Percentiles rank a stretch among this genome's conserved stretches.
Conservation (phyloP, 192 early-diverging fungal species). For the Gaertneriomyces sp. region DNA sequence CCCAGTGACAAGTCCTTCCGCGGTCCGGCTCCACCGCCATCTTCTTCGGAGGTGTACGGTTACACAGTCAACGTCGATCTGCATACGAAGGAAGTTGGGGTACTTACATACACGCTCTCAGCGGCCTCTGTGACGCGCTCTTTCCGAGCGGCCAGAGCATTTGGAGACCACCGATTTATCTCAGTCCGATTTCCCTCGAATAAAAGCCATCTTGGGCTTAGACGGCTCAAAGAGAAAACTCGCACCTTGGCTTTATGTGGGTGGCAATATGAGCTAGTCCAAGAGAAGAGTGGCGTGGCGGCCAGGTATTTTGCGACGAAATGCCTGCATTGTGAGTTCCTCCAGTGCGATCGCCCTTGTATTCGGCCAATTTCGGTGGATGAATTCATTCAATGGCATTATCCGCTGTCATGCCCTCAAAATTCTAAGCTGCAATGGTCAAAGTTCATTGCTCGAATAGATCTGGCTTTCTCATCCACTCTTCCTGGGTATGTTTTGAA, state of each 20-base stretch:
- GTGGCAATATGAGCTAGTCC: not conserved
- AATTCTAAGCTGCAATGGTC: conserved; percentile 4
- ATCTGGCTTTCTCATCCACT: conserved; percentile 18
- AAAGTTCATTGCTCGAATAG: conserved; percentile 11
- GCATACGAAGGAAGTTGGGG: no score
- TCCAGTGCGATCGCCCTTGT: not conserved
- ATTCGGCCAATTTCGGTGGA: not conserved
- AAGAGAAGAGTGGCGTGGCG: conserved; percentile 3
- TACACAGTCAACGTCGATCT: no score
- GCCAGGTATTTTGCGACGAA: conserved; percentile 16
- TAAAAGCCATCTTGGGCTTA: not conserved
- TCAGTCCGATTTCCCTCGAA: conserved; percentile 5
- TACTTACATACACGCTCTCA: not conserved
- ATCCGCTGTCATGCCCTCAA: not conserved
- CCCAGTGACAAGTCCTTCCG: no score
- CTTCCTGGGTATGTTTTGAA: not conserved
- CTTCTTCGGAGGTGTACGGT: no score
- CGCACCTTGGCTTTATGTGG: not conserved
- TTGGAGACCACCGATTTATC: conserved; percentile 14
- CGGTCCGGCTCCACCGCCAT: no score
- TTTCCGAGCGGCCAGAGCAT: conserved; percentile 11
- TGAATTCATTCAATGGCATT: conserved; percentile 20
- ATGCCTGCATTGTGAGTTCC: not conserved
- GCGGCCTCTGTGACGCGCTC: not conserved
- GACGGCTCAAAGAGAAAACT: not conserved